A percentile compares a stretch with the other conserved stretches of the same genome.
Conservation (phyloP, 768 basidiomycete species). For the Coprinopsis strossmayeri region DNA sequence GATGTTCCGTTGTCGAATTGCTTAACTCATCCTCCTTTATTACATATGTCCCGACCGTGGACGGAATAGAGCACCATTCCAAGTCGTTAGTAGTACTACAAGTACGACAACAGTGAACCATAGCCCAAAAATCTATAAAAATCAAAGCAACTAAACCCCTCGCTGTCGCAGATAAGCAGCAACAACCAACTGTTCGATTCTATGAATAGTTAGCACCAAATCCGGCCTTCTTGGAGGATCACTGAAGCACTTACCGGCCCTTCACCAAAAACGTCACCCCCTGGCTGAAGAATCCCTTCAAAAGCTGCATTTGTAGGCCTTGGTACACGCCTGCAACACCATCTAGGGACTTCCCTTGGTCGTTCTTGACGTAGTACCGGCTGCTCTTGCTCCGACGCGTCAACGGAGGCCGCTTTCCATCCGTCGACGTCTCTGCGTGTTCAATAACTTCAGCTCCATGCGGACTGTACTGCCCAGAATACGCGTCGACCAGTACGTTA, state of each 20-base stretch:
- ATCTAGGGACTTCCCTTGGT: slow-evolving; percentile 6
- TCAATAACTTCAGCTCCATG: slow-evolving; percentile 1
- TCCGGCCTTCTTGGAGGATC: background rate
- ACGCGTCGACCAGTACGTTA: slow-evolving; percentile 29
- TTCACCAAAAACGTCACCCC: slow-evolving; percentile 56
- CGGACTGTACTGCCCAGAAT: slow-evolving; percentile 18
- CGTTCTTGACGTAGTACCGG: background rate
- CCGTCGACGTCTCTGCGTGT: background rate
- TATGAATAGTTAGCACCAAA: slow-evolving; percentile 1
- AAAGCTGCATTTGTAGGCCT: slow-evolving; percentile 42
- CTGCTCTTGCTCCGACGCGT: slow-evolving; percentile 1
- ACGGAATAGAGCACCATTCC: too few relatives aligned
- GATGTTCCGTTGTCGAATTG: too few relatives aligned
- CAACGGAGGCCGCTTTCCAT: background rate
- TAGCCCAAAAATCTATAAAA: slow-evolving; percentile 21
- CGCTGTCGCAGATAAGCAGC: slow-evolving; percentile 13
- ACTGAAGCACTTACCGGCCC: slow-evolving; percentile 32
- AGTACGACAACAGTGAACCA: background rate
- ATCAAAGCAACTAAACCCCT: background rate
- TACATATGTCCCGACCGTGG: too few relatives aligned
- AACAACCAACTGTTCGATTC: slow-evolving; percentile 20
- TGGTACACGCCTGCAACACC: slow-evolving; percentile 43
- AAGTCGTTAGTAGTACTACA: too few relatives aligned
- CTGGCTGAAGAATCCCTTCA: slow-evolving; percentile 51
- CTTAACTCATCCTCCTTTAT: too few relatives aligned